Base-by-base conservation (phyloP, 2,329 filamentous ascomycete species). In the Fusarium anguioides region DNA sequence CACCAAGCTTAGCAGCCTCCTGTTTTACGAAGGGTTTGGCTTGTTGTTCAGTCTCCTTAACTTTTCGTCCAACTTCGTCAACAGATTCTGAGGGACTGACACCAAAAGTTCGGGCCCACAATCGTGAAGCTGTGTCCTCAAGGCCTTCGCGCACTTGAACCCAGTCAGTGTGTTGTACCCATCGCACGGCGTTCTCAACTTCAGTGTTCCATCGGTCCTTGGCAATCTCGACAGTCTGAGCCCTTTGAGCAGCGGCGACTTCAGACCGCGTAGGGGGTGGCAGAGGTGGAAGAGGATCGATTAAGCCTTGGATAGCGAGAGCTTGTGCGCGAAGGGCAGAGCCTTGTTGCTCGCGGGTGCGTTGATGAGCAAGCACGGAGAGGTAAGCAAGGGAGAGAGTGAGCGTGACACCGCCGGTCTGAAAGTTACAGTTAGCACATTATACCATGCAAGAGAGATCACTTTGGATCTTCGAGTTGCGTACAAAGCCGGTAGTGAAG, bases 141-240 rank as follows among this genome's bases (percentile, higher is more conserved):
- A 88, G 78, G 4, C 80, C 82, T 65, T 90, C 86, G 52, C 88
- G 84, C 52, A 89, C 83, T 50, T 83, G 83, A 46, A 82, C 79
- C 90, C 89, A 93, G 76, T 91, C 86, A 62, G 85, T 88, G 31
- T 79, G 83, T 78, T 93, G 87, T 56, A 87, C 85, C 84, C 87
- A 90, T 59, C 82, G 83, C 54, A 91, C 89, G 49, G 89, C 84
- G 62, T 83, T 82, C 76, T 90, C 86, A 33, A 95, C 78, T 78
- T 95, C 91, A 48, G 84, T 78, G 77, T 96, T 95, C 92, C 92
- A 95, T 61, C 87, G 83, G 73, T 92, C 89, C 81, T 95, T 95
- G 71, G 89, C 83, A 33, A 87, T 81, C 75, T 94, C 91, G 52
- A 88, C 75, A 47, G 91, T 80, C 45, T 83, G 83, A 26, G 84